phyloP scores from a whole-genome alignment of 1,284 basidiomycete genomes.

The Hemileia vastatrix region DNA sequence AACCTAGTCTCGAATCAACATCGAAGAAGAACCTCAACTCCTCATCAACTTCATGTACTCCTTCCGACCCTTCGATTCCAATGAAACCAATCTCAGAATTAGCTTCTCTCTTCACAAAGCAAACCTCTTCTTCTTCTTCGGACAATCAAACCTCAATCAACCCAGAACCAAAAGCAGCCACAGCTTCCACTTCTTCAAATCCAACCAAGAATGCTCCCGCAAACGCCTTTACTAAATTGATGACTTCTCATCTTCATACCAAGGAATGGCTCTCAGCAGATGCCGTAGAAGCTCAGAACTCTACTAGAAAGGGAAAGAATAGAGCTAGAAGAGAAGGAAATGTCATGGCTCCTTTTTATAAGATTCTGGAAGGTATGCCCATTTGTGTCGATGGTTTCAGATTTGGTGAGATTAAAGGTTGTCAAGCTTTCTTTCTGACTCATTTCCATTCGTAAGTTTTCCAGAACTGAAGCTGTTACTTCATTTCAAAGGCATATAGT shows the following conservation, averaged over 20 bases:
- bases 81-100: background rate
- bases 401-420: background rate
- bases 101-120: background rate
- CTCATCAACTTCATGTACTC: background rate
- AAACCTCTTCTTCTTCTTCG: background rate
- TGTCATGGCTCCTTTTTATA: conserved; percentile 17
- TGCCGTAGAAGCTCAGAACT: background rate
- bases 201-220: background rate
- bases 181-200: too few species aligned
- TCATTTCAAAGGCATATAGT: background rate
- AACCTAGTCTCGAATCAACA: background rate
- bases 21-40: background rate
- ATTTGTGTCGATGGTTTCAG: conserved; percentile 14
- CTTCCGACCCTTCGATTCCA: background rate
- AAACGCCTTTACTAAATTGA: conserved; percentile 32
- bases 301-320: background rate
- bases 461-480: background rate
- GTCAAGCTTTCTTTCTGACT: conserved; percentile 8
- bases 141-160: too few species aligned
- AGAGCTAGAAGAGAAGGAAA: background rate
- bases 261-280: conserved; percentile 34
- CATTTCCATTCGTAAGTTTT: conserved; percentile 10
- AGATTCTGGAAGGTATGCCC: conserved; percentile 14
- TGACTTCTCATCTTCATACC: conserved; percentile 33
- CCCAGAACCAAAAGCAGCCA: too few species aligned